Percentiles rank a stretch among this genome's conserved stretches.
phyloP scores from a whole-genome alignment of 768 basidiomycete species.

The Suillus paluster region DNA sequence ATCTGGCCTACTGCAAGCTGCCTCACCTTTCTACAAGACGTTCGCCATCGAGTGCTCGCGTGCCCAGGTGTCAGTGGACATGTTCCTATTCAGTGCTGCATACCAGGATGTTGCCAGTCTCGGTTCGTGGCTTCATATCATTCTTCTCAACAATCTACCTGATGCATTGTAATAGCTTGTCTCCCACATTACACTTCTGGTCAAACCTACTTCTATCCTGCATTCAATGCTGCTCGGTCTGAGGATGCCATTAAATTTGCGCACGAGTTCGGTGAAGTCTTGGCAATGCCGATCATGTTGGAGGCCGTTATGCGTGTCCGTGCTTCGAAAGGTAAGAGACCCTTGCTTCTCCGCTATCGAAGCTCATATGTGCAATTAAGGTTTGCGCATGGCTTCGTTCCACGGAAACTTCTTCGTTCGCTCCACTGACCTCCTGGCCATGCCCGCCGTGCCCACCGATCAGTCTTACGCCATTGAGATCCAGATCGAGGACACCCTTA shows the following conservation, averaged over 20 bases:
- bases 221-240: conserved; percentile 91
- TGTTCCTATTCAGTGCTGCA: conserved; percentile 95
- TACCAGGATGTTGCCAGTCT: conserved; percentile 97
- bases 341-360: not conserved
- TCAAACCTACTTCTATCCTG: conserved; percentile 97
- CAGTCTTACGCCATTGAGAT: conserved; percentile 96
- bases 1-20: conserved; percentile 90
- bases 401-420: conserved; percentile 99
- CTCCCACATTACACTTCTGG: conserved; percentile 98
- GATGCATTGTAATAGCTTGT: conserved; percentile 57
- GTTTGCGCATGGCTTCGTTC: conserved; percentile 95
- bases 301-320: conserved; percentile 98
- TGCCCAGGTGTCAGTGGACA: conserved; percentile 96
- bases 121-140: conserved; percentile 47
- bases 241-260: conserved; percentile 99
- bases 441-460: conserved; percentile 96
- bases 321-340: conserved; percentile 82
- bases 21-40: conserved; percentile 95
- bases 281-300: conserved; percentile 93
- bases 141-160: conserved; percentile 1
- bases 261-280: conserved; percentile 92
- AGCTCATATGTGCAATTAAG: conserved; percentile 37
- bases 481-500: conserved; percentile 93
- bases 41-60: conserved; percentile 99
- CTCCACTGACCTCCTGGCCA: conserved; percentile 93